Percentiles rank a stretch among this genome's conserved stretches.
Evolutionary conservation across 1,284 basidiomycete species (phyloP).

Genomic region (Moesziomyces sp.): DNA sequence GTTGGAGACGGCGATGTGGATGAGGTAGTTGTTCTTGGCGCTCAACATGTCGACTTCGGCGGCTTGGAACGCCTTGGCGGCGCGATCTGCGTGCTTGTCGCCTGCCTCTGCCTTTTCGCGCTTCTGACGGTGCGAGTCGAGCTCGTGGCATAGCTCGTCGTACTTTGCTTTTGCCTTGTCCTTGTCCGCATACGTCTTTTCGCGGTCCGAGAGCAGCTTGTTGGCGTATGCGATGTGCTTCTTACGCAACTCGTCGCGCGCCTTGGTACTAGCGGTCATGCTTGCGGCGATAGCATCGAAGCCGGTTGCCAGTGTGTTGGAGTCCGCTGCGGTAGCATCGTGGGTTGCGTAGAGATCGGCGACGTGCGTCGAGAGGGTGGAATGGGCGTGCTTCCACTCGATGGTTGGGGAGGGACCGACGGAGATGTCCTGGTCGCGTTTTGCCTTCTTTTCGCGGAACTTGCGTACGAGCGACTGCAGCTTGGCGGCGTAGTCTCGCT

Average conservation of each 20-base stretch:
- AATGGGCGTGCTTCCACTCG: constrained; percentile 44
- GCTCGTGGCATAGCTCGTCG: constrained; percentile 54
- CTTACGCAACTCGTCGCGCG: constrained; percentile 47
- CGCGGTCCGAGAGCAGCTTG: constrained; percentile 50
- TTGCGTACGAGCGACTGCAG: constrained; percentile 46
- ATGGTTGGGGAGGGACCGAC: constrained; percentile 46
- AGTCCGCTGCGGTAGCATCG: constrained; percentile 26
- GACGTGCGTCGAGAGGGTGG: constrained; percentile 26
- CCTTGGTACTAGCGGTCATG: constrained; percentile 24
- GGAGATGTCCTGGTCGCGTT: constrained; percentile 38
- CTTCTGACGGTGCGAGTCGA: constrained; percentile 50
- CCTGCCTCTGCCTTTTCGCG: constrained; percentile 48
- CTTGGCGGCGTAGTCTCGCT: constrained; percentile 52
- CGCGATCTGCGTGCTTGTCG: constrained; percentile 49
- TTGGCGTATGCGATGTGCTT: constrained; percentile 38
- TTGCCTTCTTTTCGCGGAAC: constrained; percentile 43
- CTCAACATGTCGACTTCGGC: constrained; percentile 55
- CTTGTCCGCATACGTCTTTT: constrained; percentile 46
- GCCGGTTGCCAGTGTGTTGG: constrained; percentile 20
- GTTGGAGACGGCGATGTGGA: constrained; percentile 49
- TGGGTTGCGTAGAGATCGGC: constrained; percentile 26
- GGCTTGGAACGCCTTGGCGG: constrained; percentile 38
- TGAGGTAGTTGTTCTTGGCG: constrained; percentile 54
- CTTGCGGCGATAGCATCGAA: constrained; percentile 32
- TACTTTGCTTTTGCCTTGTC: constrained; percentile 55